Base-by-base conservation (phyloP, 768 basidiomycete species). In the Hortiboletus campestris region DNA sequence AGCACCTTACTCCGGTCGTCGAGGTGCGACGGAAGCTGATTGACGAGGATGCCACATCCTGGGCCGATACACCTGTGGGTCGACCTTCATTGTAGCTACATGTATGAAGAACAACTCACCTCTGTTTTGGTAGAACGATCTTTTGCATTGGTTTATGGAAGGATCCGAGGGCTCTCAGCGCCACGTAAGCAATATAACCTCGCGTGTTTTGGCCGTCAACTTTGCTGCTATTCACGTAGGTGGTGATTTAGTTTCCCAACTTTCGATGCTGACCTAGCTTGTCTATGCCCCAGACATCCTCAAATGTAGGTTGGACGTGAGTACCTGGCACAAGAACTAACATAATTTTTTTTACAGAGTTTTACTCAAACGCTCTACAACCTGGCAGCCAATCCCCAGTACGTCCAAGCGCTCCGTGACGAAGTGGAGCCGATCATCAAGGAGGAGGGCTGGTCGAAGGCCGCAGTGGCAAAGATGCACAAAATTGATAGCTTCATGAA, bases 111-210 rank as follows among this genome's bases (percentile, higher is more conserved):
- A 31, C 9, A 32, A 11, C 43, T 55, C 28, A 49, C 31, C 6
- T 4, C 19, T 44, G 53, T 25, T 10, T 9, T 28, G 4, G 3
- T 46, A 74, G 74, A 64, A 66, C 29, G 73, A 76, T 50, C 43
- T 74, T 43, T 51, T 76, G 12, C 55, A 58, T 4, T 76, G 75
- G 73, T 25, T 73, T 10, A 60, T 75, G 29, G 66, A 69, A 11
- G 66, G 59, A 7, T 65, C 67, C 1, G 35, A 56, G 2, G 53
- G 55, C 34, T 25, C 57, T 32, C 53, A 67, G 22, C n/a, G 52
- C 31, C 22, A 61, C 6, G n/a, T 50, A 5, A 44, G 53, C 19
- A 22, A 74, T 65, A 47, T 76, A 62, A 39, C 54, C 1, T 29
- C 17, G 6, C 57, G 61, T 22, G 16, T 67, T 0, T 40, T 67